Conservation (phyloP, 352 stramenopile genomes). For the Globisporangium alternatum region DNA sequence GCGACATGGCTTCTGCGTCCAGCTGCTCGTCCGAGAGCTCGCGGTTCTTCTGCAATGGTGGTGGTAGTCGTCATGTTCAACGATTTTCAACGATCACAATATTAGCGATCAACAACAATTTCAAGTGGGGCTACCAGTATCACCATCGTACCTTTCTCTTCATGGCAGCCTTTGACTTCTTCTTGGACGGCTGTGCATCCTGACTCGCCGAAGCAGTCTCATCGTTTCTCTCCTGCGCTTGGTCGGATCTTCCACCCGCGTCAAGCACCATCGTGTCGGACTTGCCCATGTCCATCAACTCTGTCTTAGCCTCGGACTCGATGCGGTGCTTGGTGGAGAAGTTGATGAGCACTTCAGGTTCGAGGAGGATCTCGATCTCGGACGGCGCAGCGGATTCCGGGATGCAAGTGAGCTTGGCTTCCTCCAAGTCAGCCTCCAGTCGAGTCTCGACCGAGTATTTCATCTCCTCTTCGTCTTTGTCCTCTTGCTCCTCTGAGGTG, state of each 20-base stretch:
- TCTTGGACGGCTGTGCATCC: conserved; percentile 11
- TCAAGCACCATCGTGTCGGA: conserved; percentile 21
- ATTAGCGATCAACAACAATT: not conserved
- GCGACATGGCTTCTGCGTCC: conserved; percentile 60
- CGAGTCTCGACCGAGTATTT: not conserved
- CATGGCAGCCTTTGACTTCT: conserved; percentile 18
- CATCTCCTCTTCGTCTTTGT: conserved; percentile 4
- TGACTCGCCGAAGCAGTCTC: conserved; percentile 9
- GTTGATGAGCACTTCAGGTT: conserved; percentile 8
- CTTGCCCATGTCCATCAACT: conserved; percentile 27
- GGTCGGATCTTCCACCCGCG: not conserved
- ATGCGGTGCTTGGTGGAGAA: conserved; percentile 9
- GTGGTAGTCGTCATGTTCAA: not conserved
- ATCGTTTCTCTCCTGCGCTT: conserved; percentile 7
- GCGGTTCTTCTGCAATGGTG: conserved; percentile 9
- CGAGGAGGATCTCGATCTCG: conserved; percentile 3
- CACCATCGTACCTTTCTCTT: conserved; percentile 15
- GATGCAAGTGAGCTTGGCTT: not conserved
- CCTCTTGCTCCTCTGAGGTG: not conserved
- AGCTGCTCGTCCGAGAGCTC: conserved; percentile 36
- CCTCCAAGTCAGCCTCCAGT: conserved; percentile 6
- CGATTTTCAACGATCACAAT: not conserved
- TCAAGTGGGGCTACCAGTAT: not conserved
- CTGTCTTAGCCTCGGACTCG: conserved; percentile 22
- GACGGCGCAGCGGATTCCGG: not conserved